phyloP scores from a whole-genome alignment of 306 rosid species.

The Malus asiatica region DNA sequence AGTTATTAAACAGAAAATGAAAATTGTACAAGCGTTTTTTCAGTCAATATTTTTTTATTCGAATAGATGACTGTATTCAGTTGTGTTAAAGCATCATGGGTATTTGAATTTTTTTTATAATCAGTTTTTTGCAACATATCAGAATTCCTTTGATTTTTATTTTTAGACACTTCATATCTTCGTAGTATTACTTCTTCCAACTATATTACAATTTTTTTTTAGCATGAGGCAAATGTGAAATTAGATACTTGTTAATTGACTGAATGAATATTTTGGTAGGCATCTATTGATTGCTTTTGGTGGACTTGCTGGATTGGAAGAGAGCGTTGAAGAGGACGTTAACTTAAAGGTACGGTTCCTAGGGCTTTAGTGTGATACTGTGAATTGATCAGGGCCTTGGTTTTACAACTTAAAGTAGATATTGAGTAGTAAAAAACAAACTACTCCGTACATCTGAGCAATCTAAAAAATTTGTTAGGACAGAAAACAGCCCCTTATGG shows the following conservation, averaged over 20 bases:
- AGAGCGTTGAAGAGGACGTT: slow-evolving; percentile 84
- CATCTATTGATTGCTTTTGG: slow-evolving; percentile 91
- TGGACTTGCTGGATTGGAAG: slow-evolving; percentile 98
- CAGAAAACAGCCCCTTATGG: not conserved
- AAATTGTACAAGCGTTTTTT: not conserved
- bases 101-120: not conserved
- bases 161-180: not conserved
- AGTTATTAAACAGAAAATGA: not conserved
- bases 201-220: not conserved
- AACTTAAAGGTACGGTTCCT: slow-evolving; percentile 47
- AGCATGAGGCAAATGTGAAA: slow-evolving; percentile 3
- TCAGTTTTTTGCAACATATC: not conserved
- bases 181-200: not conserved
- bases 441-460: not conserved
- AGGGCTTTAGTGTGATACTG: not conserved
- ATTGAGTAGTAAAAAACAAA: not conserved
- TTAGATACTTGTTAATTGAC: slow-evolving; percentile 4
- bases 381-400: not conserved
- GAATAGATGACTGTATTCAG: not conserved
- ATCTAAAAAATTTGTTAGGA: not conserved
- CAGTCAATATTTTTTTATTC: not conserved
- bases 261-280: slow-evolving; percentile 37
- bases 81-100: not conserved
- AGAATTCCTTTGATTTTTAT: not conserved
- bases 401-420: not conserved